phyloP scores from a whole-genome alignment of 495 filamentous ascomycete species.

The Aspergillus campestris region DNA sequence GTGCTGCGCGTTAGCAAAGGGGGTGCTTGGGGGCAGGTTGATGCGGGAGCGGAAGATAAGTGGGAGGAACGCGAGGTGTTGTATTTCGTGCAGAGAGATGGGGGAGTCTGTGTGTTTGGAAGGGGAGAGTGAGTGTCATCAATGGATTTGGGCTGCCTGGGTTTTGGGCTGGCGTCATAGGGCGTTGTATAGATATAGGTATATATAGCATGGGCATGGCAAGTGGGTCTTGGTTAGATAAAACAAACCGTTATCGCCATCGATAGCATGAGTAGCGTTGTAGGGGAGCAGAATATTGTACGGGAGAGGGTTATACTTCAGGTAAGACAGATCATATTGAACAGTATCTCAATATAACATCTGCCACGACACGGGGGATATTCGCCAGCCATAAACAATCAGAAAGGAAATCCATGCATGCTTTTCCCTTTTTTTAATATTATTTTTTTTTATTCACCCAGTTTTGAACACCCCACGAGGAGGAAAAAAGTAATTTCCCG shows the following conservation, averaged over 20 bases:
- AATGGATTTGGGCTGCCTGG: too few species aligned
- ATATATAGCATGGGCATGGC: slow-evolving; percentile 1
- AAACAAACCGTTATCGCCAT: slow-evolving; percentile 1
- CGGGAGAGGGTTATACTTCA: slow-evolving; percentile 9
- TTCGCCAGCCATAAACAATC: slow-evolving; percentile 37
- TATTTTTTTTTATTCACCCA: slow-evolving; percentile 20
- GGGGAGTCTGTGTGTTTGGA: slow-evolving; percentile 73
- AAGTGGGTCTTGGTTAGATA: slow-evolving; percentile 9
- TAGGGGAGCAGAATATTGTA: slow-evolving; percentile 1
- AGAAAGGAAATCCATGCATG: slow-evolving; percentile 39
- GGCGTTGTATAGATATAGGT: slow-evolving; percentile 1
- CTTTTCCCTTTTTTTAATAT: slow-evolving; percentile 12
- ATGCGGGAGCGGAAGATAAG: slow-evolving; percentile 21
- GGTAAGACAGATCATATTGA: slow-evolving; percentile 26
- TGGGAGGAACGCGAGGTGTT: slow-evolving; percentile 62
- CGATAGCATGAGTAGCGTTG: not conserved
- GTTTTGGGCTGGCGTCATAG: too few species aligned
- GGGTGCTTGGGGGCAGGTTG: slow-evolving; percentile 30
- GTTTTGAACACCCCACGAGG: slow-evolving; percentile 13
- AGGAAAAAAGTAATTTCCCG: slow-evolving; percentile 13
- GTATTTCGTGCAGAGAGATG: slow-evolving; percentile 71
- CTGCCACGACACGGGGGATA: slow-evolving; percentile 36
- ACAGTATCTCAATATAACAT: slow-evolving; percentile 35
- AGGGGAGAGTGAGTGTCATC: slow-evolving; percentile 42
- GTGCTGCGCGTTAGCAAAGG: slow-evolving; percentile 69